phyloP scores from a whole-genome alignment of 2,329 filamentous ascomycete species.

The Penicillium sp. region DNA sequence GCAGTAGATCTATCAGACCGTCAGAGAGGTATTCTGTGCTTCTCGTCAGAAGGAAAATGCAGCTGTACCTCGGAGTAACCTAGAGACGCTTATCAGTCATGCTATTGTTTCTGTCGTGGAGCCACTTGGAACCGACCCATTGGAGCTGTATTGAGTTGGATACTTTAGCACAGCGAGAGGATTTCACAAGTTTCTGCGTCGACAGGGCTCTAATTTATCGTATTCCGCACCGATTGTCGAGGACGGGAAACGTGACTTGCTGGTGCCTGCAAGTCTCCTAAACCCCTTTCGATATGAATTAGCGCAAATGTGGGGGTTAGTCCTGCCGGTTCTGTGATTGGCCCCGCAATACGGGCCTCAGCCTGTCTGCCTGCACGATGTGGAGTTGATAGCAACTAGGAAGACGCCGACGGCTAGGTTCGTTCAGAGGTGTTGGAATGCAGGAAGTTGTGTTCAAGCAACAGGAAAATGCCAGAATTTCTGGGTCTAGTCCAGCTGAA shows the following conservation, averaged over 20 bases:
- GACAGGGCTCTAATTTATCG: neutral
- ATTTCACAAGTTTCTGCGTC: neutral
- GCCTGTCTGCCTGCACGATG: too few species aligned
- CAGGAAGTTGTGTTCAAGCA: too few species aligned
- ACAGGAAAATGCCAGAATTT: too few species aligned
- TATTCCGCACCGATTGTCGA: neutral
- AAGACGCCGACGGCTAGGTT: too few species aligned
- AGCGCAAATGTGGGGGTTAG: too few species aligned
- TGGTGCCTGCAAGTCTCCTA: too few species aligned
- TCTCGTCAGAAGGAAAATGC: neutral
- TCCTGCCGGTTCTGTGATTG: too few species aligned
- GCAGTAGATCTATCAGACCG: slow-evolving; percentile 18
- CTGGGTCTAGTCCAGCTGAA: too few species aligned
- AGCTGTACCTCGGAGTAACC: neutral
- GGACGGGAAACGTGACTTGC: neutral
- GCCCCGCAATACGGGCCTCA: too few species aligned
- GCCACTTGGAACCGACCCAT: neutral
- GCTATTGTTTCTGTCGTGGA: neutral
- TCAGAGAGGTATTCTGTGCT: neutral
- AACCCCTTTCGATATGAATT: too few species aligned
- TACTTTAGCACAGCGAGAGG: neutral
- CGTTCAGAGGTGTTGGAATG: too few species aligned
- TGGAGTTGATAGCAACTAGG: too few species aligned
- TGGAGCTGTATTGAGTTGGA: neutral
- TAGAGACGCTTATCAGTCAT: neutral